phyloP scores from a whole-genome alignment of 2,329 filamentous ascomycete species.

The Colletotrichum filicis region DNA sequence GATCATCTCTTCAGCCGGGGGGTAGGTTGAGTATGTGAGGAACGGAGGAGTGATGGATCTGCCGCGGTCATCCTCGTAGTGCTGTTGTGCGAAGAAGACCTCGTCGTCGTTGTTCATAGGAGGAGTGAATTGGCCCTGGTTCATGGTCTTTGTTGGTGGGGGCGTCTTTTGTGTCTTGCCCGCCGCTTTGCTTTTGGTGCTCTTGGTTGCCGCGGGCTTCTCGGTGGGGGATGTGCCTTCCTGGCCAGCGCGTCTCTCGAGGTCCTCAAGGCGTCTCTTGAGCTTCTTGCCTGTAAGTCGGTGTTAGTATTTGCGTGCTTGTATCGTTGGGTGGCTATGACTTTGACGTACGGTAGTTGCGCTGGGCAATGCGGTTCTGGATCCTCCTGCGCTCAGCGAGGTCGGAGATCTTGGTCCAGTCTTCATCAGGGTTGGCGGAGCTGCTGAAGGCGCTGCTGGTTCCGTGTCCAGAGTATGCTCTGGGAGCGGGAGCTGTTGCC shows the following conservation, averaged over 20 bases:
- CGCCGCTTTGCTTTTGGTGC: slow-evolving; percentile 53
- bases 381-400: slow-evolving; percentile 93
- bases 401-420: slow-evolving; percentile 99
- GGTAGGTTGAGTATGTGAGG: slow-evolving; percentile 75
- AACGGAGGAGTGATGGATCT: slow-evolving; percentile 78
- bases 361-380: slow-evolving; percentile 97
- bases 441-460: slow-evolving; percentile 96
- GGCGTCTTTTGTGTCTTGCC: slow-evolving; percentile 47
- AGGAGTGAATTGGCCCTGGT: slow-evolving; percentile 69
- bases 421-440: slow-evolving; percentile 94
- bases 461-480: slow-evolving; percentile 77
- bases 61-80: slow-evolving; percentile 71
- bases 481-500: slow-evolving; percentile 56
- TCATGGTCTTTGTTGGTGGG: slow-evolving; percentile 50
- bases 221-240: slow-evolving; percentile 55
- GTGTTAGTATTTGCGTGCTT: background rate
- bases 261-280: slow-evolving; percentile 87
- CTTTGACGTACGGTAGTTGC: slow-evolving; percentile 85
- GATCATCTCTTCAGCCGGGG: slow-evolving; percentile 72
- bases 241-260: slow-evolving; percentile 79
- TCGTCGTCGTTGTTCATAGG: slow-evolving; percentile 73
- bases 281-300: slow-evolving; percentile 81
- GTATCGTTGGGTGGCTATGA: background rate
- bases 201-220: slow-evolving; percentile 49
- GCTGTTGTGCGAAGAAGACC: slow-evolving; percentile 66